Evolutionary conservation across 2,329 filamentous ascomycete genomes (phyloP), one percentile per base, ranked within the genome.

Genomic region (Cercospora beticola): DNA sequence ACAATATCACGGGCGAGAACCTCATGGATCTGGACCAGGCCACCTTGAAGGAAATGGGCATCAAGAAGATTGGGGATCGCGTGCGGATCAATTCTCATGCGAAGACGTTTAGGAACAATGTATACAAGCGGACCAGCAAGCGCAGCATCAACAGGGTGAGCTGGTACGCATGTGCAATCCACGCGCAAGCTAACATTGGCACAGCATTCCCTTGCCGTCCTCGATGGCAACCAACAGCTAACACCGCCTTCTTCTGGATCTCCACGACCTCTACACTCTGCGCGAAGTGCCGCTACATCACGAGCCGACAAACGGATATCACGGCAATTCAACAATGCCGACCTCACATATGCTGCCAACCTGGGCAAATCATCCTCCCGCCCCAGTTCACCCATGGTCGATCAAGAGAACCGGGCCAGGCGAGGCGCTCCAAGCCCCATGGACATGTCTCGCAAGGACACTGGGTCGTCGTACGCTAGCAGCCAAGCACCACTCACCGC

Each of bases 1-100:
- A 99, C 80, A 92, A 98, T 80, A 97, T 99, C 83, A 99, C 95
- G 78, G 95, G 95, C 76, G 93, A 97, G 82, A 97, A 97, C 78
- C 85, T 99, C 56, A 86, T 99, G 74, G 95, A 99, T 82, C 94
- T 97, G 86, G 95, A 99, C 81, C 96, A 97, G 84, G 90, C 93
- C 66, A 93, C 97, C 49, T 86, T 99, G 71, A 96, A 97, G 81
- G 95, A 99, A 80, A 97, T 99, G 88, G 95, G 95, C 54, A 94
- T 99, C 74, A 96, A 97, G 74, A 99, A 98, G 81, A 92, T 99
- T 72, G 95, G 95, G 72, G 95, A 99, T 80, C 90, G 95, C 64
- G 94, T 99, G 40, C 92, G 94, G 71, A 90, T 99, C 70, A 81
- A 82, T 56, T 80, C 82, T 2, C 83, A 84, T 68, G 83, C 82